Base-by-base conservation (phyloP, 257 asterid genomes). In the Datura wrightii region DNA sequence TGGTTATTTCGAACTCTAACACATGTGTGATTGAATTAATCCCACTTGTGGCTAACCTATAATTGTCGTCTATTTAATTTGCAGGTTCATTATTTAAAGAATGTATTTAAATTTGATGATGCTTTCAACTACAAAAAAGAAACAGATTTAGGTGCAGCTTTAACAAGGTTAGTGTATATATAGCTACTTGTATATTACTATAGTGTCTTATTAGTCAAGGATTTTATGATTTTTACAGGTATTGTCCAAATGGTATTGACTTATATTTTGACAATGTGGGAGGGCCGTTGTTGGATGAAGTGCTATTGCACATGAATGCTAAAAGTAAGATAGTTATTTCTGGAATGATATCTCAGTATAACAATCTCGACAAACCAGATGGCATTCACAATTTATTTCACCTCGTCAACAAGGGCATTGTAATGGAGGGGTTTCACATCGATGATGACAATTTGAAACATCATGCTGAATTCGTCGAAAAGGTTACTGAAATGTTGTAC, bases 301-400 rank as follows among this genome's bases (percentile, higher is more conserved):
- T 67, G 55, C 54, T 83, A 3, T 15, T 69, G 85, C 80, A 66
- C 69, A 83, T 83, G 85, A 83, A 83, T 10, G 2, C 56, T 36
- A 54, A 83, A 8, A 69, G 82, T 15, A 66, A 82, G 62, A 16
- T 83, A 6, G 82, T 42, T 5, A 31, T 78, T 74, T 84, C 54
- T 10, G 83, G 79, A 44, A 76, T 76, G 79, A 58, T 84, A 84
- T 24, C 31, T 24, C 31, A 24, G 31, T 24, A 24, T 24, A 24
- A 24, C 31, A 24, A 76, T 44, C 79, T 74, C n/a, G 60, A 36
- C 8, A 36, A 78, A 78, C 63, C 82, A 48, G 42, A 78, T 3
- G 82, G 82, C 8, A 53, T 48, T 46, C 82, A 31, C 36, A 48
- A 78, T 63, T 34, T 78, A 34, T 78, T 78, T 53, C 53, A 52